Evolutionary conservation across 2,329 filamentous ascomycete genomes (phyloP).

Genomic region (Trichoderma sp.): DNA sequence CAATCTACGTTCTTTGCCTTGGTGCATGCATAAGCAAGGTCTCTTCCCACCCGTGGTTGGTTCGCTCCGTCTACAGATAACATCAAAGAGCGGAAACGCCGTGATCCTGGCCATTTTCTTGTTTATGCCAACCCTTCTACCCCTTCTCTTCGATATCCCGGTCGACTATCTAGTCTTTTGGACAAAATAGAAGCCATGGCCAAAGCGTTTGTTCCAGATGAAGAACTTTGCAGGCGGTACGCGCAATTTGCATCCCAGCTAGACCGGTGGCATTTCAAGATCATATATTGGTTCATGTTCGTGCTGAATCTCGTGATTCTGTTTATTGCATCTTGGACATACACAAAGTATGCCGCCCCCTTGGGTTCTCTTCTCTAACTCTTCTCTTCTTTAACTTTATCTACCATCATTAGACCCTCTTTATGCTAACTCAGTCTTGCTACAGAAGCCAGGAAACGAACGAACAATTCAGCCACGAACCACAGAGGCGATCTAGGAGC

Average conservation of each 20-base stretch:
- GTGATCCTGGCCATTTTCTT: background rate
- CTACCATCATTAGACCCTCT: background rate
- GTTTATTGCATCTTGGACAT: constrained; percentile 43
- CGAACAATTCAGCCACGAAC: constrained; percentile 35
- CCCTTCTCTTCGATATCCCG: too few species aligned
- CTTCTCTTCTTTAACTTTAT: background rate
- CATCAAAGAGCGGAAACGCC: background rate
- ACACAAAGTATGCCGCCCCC: constrained; percentile 32
- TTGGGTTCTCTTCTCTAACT: background rate
- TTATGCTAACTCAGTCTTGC: background rate
- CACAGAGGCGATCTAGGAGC: constrained; percentile 34
- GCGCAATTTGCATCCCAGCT: constrained; percentile 45
- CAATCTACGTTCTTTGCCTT: background rate
- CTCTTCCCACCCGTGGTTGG: background rate
- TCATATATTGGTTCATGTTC: constrained; percentile 48
- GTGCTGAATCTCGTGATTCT: constrained; percentile 42
- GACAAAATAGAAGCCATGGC: background rate
- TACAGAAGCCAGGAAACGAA: constrained; percentile 37
- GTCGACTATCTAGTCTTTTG: too few species aligned
- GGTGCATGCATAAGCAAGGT: background rate
- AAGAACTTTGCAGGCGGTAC: constrained; percentile 37
- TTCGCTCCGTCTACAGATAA: background rate
- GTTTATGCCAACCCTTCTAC: background rate
- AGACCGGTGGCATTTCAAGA: constrained; percentile 41
- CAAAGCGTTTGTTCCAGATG: background rate